phyloP scores from a whole-genome alignment of 208 protist species.

The Wallacemonas sp. region DNA sequence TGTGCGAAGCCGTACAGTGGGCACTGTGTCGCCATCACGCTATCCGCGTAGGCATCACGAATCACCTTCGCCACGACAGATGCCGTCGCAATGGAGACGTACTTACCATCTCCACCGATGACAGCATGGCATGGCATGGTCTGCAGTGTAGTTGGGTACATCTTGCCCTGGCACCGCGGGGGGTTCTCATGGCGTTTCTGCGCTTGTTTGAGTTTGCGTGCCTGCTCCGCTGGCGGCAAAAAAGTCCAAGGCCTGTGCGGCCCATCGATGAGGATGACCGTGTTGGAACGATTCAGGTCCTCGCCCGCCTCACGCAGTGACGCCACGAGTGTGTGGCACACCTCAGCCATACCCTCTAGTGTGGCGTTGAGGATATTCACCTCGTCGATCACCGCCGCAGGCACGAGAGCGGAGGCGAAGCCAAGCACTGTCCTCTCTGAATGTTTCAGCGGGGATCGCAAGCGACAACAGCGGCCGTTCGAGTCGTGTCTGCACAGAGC shows the following conservation, averaged over 20 bases:
- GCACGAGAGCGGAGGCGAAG: slow-evolving; percentile 26
- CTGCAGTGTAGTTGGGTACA: slow-evolving; percentile 19
- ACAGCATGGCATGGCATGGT: slow-evolving; percentile 24
- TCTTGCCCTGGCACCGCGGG: slow-evolving; percentile 6
- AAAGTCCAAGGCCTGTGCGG: slow-evolving; percentile 49
- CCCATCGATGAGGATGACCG: slow-evolving; percentile 49
- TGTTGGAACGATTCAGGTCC: slow-evolving; percentile 26
- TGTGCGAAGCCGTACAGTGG: slow-evolving; percentile 43
- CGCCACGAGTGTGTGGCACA: slow-evolving; percentile 22
- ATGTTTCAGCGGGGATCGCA: neutral
- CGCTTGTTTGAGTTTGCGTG: neutral
- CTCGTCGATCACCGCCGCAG: slow-evolving; percentile 30
- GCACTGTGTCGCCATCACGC: slow-evolving; percentile 31
- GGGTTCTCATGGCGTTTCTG: slow-evolving; percentile 8
- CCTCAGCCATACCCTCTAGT: slow-evolving; percentile 52
- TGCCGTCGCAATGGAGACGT: slow-evolving; percentile 36
- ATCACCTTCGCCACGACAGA: slow-evolving; percentile 54
- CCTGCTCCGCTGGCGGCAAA: slow-evolving; percentile 17
- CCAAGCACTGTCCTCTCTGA: slow-evolving; percentile 17
- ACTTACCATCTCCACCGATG: slow-evolving; percentile 37
- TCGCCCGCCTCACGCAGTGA: slow-evolving; percentile 16
- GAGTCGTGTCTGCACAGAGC: neutral
- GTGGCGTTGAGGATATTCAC: slow-evolving; percentile 63
- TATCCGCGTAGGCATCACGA: slow-evolving; percentile 33
- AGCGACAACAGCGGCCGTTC: neutral